Conservation (phyloP, 768 basidiomycete species). For the Holtermanniella nyarrowii region DNA sequence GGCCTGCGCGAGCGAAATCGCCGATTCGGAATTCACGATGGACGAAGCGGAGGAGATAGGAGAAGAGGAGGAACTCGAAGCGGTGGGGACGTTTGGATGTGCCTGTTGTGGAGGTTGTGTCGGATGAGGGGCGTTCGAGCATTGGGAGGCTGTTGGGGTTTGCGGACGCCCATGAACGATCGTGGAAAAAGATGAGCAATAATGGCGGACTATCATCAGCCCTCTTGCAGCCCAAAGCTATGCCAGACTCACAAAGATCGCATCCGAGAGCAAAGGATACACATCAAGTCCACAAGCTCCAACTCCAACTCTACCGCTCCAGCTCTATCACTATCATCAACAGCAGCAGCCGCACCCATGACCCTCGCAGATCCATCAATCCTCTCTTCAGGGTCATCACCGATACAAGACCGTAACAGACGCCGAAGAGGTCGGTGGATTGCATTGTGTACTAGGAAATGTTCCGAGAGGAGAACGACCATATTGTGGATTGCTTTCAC, state of each 20-base stretch:
- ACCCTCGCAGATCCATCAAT: conserved; percentile 60
- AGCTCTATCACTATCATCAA: conserved; percentile 1
- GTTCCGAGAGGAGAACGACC: conserved; percentile 82
- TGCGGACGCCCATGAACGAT: conserved; percentile 57
- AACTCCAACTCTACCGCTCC: conserved; percentile 43
- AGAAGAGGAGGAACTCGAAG: conserved; percentile 91
- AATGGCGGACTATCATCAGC: conserved; percentile 42
- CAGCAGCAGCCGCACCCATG: conserved; percentile 65
- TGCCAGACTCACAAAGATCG: conserved; percentile 47
- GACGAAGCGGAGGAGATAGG: conserved; percentile 87
- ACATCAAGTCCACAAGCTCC: conserved; percentile 70
- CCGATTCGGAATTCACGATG: conserved; percentile 90
- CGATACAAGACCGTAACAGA: conserved; percentile 73
- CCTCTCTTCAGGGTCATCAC: conserved; percentile 83
- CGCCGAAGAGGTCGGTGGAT: conserved; percentile 80
- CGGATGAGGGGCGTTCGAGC: conserved; percentile 43
- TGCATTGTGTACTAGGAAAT: conserved; percentile 82
- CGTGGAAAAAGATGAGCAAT: conserved; percentile 94
- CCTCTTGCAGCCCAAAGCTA: background rate
- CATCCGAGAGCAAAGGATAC: conserved; percentile 85
- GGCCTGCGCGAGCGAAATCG: conserved; percentile 80
- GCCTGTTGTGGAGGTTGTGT: conserved; percentile 49
- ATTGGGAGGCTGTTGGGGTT: conserved; percentile 18
- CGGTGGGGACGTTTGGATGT: conserved; percentile 45
- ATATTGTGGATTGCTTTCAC: conserved; percentile 78